phyloP scores from a whole-genome alignment of 305 asterid species.

The Caryopteris hybrid region DNA sequence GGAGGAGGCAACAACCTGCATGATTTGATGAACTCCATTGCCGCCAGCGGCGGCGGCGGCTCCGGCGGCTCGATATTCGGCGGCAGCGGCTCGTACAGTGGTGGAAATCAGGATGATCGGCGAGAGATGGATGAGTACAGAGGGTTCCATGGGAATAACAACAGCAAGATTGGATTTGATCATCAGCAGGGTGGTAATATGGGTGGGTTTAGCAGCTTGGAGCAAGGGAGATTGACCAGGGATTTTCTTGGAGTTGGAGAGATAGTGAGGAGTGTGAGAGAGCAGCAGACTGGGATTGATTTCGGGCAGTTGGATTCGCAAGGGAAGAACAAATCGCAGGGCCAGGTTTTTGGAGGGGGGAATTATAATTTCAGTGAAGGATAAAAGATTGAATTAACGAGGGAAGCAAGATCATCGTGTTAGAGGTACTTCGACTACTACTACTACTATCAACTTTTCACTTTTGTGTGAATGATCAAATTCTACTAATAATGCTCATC shows the following conservation, averaged over 20 bases:
- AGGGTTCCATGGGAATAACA: conserved; percentile 12
- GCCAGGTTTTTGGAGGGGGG: conserved; percentile 49
- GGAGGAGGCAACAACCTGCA: conserved; percentile 37
- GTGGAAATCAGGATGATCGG: conserved; percentile 18
- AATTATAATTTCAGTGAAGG: conserved; percentile 30
- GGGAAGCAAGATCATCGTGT: not conserved
- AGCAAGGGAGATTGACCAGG: conserved; percentile 61
- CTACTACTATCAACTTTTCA: too few relatives aligned
- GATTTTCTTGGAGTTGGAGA: conserved; percentile 87
- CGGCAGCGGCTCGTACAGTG: conserved; percentile 14
- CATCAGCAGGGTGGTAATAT: conserved; percentile 1
- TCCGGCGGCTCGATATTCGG: conserved; percentile 23
- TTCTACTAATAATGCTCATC: too few relatives aligned
- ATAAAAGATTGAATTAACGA: not conserved
- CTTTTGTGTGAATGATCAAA: too few relatives aligned
- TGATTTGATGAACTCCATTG: conserved; percentile 38
- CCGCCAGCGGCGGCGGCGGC: conserved; percentile 13
- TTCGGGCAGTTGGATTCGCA: conserved; percentile 41
- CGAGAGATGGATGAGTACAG: conserved; percentile 31
- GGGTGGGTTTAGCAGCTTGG: conserved; percentile 32
- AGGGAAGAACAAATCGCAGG: conserved; percentile 33
- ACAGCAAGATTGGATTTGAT: too few relatives aligned
- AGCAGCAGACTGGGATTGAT: conserved; percentile 33
- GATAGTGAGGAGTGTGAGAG: conserved; percentile 50
- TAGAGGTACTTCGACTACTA: not conserved